Evolutionary conservation across 371 early-diverging fungal species (phyloP).

Genomic region (Rhizopus arrhizus): DNA sequence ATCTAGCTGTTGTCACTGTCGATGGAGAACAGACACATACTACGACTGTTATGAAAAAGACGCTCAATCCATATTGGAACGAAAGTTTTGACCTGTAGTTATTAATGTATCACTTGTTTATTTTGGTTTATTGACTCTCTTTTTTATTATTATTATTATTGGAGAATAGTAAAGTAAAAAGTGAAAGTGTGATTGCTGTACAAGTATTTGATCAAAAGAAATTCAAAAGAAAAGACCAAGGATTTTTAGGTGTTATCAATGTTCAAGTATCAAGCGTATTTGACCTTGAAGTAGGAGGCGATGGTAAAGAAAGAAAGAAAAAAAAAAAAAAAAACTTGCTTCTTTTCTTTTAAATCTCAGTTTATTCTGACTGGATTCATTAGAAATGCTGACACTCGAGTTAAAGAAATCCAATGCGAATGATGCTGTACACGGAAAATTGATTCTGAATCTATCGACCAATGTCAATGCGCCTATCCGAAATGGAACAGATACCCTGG

Average conservation of each 20-base stretch:
- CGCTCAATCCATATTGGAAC: conserved; percentile 84
- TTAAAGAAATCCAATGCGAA: conserved; percentile 81
- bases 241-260: conserved; percentile 93
- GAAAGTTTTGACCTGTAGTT: conserved; percentile 72
- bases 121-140: conserved; percentile 1
- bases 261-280: conserved; percentile 82
- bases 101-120: not conserved
- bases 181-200: conserved; percentile 83
- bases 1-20: conserved; percentile 83
- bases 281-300: conserved; percentile 72
- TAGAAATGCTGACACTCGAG: conserved; percentile 88
- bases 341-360: not conserved
- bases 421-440: conserved; percentile 86
- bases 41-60: conserved; percentile 78
- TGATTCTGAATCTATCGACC: conserved; percentile 72
- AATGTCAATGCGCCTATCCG: conserved; percentile 55
- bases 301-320: conserved; percentile 49
- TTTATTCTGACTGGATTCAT: not conserved
- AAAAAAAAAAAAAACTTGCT: not conserved
- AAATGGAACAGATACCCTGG: conserved; percentile 48
- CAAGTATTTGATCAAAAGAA: conserved; percentile 97
- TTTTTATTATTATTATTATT: not conserved
- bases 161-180: conserved; percentile 65
- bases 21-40: conserved; percentile 89
- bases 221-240: conserved; percentile 93